Percentiles rank a stretch among this genome's conserved stretches.
Conservation (phyloP, 1,284 basidiomycete species). For the Naganishia cerealis region DNA sequence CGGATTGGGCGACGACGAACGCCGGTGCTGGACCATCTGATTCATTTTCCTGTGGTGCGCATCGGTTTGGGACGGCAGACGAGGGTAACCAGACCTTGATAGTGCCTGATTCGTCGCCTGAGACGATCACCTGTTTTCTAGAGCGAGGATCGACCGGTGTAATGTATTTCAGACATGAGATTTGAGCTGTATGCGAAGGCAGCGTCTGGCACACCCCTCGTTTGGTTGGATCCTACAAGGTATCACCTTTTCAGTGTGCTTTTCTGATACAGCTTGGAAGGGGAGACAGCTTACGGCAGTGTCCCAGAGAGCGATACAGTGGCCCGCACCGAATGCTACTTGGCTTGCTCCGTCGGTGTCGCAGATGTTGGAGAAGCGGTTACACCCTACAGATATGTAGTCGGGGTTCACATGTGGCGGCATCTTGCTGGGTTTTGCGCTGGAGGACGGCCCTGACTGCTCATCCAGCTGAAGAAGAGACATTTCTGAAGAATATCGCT, state of each 20-base stretch:
- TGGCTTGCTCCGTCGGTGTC: slow-evolving; percentile 61
- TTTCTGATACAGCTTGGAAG: background rate
- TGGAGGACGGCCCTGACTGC: background rate
- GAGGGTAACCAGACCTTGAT: slow-evolving; percentile 51
- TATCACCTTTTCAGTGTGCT: background rate
- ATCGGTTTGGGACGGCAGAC: slow-evolving; percentile 2
- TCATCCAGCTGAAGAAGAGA: background rate
- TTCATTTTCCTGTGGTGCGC: slow-evolving; percentile 26
- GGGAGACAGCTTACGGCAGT: slow-evolving; percentile 57
- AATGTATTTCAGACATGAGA: slow-evolving; percentile 73
- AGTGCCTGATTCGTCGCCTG: slow-evolving; percentile 71
- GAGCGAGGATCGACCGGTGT: slow-evolving; percentile 32
- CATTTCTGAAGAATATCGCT: background rate
- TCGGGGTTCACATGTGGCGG: slow-evolving; percentile 37
- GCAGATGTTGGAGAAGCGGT: slow-evolving; percentile 68
- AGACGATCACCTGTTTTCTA: slow-evolving; percentile 56
- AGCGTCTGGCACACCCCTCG: slow-evolving; percentile 68
- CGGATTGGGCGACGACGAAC: slow-evolving; percentile 59
- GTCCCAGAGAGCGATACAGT: slow-evolving; percentile 75
- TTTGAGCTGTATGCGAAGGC: slow-evolving; percentile 68
- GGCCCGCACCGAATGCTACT: slow-evolving; percentile 76
- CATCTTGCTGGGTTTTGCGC: background rate
- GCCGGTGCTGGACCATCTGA: slow-evolving; percentile 45
- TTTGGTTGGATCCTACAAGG: slow-evolving; percentile 57
- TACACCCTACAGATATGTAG: slow-evolving; percentile 76